A percentile compares a stretch with the other conserved stretches of the same genome.
phyloP scores from a whole-genome alignment of 2,329 filamentous ascomycete species.

The Hypoxylon sp. region DNA sequence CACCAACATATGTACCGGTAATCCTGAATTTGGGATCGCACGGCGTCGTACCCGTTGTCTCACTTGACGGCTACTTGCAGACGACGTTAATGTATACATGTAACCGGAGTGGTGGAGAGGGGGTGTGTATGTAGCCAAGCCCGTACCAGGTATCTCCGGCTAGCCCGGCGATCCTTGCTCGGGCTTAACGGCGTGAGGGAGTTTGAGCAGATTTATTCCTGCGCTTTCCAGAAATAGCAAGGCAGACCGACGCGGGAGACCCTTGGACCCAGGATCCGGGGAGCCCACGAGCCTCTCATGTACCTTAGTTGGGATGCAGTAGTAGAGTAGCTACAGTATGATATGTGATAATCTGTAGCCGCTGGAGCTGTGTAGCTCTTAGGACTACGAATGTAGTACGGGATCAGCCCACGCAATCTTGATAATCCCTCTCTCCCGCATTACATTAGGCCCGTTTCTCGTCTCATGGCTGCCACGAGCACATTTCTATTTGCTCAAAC shows the following conservation, averaged over 20 bases:
- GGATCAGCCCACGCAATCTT: not conserved
- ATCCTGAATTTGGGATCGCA: no score
- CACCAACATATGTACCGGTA: no score
- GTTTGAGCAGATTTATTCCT: constrained; percentile 37
- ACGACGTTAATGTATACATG: not conserved
- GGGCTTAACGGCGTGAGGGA: constrained; percentile 16
- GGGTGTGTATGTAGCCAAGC: constrained; percentile 18
- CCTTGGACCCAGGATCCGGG: constrained; percentile 14
- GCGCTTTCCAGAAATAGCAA: constrained; percentile 30
- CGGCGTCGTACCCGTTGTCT: not conserved
- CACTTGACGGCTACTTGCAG: constrained; percentile 3
- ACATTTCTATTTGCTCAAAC: constrained; percentile 18
- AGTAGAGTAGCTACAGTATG: not conserved
- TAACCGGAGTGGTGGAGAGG: not conserved
- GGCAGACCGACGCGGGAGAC: not conserved
- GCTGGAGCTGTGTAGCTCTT: no score
- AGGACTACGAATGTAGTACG: no score
- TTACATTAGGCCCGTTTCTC: not conserved
- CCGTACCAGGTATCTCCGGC: not conserved
- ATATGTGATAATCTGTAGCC: constrained; percentile 9
- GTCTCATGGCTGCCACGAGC: constrained; percentile 3
- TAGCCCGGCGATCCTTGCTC: constrained; percentile 15
- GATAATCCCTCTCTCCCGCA: constrained; percentile 1
- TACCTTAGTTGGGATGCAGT: no score
- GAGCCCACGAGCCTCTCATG: constrained; percentile 21